Evolutionary conservation across 2,329 filamentous ascomycete genomes (phyloP).

Genomic region (Fusarium sulawesiense): DNA sequence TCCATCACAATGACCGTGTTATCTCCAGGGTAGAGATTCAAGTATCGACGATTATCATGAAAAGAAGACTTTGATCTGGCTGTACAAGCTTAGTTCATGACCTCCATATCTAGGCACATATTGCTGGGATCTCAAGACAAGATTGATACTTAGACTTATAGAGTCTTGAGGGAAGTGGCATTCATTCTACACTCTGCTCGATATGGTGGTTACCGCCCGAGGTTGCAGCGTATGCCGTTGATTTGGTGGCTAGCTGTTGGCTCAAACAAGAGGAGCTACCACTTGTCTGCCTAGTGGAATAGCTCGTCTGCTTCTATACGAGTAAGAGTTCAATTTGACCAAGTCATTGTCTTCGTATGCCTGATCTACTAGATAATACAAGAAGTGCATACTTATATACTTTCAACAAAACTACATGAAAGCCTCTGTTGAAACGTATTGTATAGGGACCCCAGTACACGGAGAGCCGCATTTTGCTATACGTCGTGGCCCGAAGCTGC

Average conservation of each 20-base stretch:
- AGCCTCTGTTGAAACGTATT: neutral
- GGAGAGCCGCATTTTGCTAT: neutral
- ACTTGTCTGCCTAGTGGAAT: neutral
- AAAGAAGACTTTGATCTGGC: neutral
- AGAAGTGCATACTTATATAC: neutral
- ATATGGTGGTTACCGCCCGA: neutral
- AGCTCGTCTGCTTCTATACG: neutral
- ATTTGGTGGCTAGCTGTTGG: neutral
- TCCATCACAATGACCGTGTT: conserved; percentile 2
- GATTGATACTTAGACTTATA: neutral
- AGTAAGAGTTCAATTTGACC: neutral
- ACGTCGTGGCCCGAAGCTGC: neutral
- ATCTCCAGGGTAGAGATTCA: conserved; percentile 12
- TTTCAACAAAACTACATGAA: neutral
- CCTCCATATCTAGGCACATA: neutral
- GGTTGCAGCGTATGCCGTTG: neutral
- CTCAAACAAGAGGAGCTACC: neutral
- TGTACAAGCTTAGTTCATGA: neutral
- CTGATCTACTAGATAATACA: neutral
- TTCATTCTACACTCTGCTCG: neutral
- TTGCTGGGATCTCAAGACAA: neutral
- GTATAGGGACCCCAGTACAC: neutral
- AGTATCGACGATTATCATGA: neutral
- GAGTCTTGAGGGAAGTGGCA: neutral
- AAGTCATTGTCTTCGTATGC: neutral